Percentiles rank a stretch among this genome's conserved stretches.
phyloP scores from a whole-genome alignment of 352 stramenopile species.

The Phytophthora nicotianae region DNA sequence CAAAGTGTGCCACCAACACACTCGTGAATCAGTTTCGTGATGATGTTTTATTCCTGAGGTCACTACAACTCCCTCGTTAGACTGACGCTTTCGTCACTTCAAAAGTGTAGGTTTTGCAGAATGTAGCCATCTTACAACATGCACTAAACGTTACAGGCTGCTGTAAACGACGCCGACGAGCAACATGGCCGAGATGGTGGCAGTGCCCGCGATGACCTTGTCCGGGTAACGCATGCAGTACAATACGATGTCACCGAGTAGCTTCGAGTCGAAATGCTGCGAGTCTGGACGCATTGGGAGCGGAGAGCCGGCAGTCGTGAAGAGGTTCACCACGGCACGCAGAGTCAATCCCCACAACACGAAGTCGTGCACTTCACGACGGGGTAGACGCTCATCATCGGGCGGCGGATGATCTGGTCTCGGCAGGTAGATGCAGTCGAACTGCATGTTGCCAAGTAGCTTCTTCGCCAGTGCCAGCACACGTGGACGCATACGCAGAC shows the following conservation, averaged over 20 bases:
- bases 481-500: constrained; percentile 38
- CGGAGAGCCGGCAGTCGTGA: constrained; percentile 40
- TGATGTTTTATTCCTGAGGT: constrained; percentile 12
- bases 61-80: not conserved
- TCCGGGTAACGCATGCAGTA: constrained; percentile 61
- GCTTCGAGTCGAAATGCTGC: constrained; percentile 64
- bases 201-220: constrained; percentile 48
- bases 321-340: constrained; percentile 65
- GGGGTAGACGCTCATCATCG: constrained; percentile 46
- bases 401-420: constrained; percentile 45
- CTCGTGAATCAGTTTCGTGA: constrained; percentile 30
- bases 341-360: constrained; percentile 87
- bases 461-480: constrained; percentile 38
- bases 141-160: constrained; percentile 31
- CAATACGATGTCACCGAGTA: constrained; percentile 54
- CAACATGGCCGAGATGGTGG: constrained; percentile 49
- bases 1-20: constrained; percentile 1
- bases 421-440: constrained; percentile 79
- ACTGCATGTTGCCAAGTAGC: constrained; percentile 62
- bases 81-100: not conserved
- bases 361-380: constrained; percentile 68
- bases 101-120: not conserved
- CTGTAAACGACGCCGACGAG: constrained; percentile 51
- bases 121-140: not conserved
- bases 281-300: constrained; percentile 56